These are phyloP conservation scores for Mallotus nudiflorus DNA, from an alignment of 345 rosid species.

Conservation along the genomic window DNA sequence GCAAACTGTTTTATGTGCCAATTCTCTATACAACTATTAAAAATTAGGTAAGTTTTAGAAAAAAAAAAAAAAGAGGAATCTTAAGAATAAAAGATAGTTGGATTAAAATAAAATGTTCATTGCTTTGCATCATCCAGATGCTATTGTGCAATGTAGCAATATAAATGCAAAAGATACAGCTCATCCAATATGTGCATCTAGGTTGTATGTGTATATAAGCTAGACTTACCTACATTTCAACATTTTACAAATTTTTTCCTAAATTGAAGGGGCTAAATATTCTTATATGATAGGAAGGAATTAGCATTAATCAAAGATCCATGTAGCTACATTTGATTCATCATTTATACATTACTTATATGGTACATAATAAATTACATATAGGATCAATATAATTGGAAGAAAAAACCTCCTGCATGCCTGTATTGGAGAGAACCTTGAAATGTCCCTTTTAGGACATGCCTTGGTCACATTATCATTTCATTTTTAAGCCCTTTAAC, in stretches of 20 bases:
- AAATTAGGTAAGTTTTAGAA: not conserved
- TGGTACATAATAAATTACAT: too few species aligned
- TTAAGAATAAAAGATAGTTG: constrained; percentile 12
- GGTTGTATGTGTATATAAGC: not conserved
- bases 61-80: constrained; percentile 1
- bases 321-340: not conserved
- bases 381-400: not conserved
- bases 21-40: constrained; percentile 65
- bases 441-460: too few species aligned
- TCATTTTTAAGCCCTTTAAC: not conserved
- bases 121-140: not conserved
- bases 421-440: not conserved
- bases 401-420: not conserved
- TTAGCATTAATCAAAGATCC: not conserved
- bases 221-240: not conserved
- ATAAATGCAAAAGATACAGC: not conserved
- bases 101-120: not conserved
- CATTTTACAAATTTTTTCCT: not conserved
- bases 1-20: constrained; percentile 81
- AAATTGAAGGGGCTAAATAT: not conserved
- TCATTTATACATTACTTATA: not conserved
- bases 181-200: not conserved
- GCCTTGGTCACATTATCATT: not conserved
- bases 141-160: not conserved
- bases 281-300: not conserved